Conservation (phyloP, 1,284 basidiomycete genomes). For the Malassezia pachydermatis region DNA sequence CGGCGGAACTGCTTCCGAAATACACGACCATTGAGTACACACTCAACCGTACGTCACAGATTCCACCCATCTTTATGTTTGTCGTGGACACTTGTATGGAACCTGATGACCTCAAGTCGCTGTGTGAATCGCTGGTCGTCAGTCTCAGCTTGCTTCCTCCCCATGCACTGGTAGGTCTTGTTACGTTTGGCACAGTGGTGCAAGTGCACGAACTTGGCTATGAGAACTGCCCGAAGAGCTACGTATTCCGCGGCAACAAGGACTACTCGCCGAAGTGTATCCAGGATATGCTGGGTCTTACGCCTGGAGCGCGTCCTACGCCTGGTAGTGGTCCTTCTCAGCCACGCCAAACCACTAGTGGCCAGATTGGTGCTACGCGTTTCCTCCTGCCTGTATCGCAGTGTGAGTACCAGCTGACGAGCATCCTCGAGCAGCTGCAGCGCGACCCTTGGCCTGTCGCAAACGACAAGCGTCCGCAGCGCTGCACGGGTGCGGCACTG, state of each 20-base stretch:
- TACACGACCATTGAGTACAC: constrained; percentile 99
- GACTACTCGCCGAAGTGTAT: constrained; percentile 95
- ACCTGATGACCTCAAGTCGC: constrained; percentile 86
- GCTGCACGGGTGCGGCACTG: constrained; percentile 89
- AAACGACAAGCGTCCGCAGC: constrained; percentile 83
- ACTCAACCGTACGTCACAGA: constrained; percentile 74
- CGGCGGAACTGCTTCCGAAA: constrained; percentile 87
- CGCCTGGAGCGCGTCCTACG: constrained; percentile 51
- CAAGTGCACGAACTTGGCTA: constrained; percentile 99
- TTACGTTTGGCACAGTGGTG: constrained; percentile 94
- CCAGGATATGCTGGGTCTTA: constrained; percentile 91
- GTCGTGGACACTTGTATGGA: constrained; percentile 96
- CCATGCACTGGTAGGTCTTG: constrained; percentile 83
- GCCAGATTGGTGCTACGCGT: constrained; percentile 69
- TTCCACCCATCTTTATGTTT: constrained; percentile 91
- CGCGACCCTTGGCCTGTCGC: constrained; percentile 97
- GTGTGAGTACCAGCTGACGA: constrained; percentile 92
- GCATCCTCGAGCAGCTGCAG: constrained; percentile 76
- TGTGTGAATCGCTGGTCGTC: constrained; percentile 83
- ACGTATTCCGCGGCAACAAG: constrained; percentile 98
- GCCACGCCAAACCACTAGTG: constrained; percentile 55
- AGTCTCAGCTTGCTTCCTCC: constrained; percentile 85
- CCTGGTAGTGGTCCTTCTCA: constrained; percentile 49
- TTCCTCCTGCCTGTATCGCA: constrained; percentile 89
- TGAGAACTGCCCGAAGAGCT: constrained; percentile 89